Evolutionary conservation across 1,284 basidiomycete species (phyloP).

Genomic region (Mixia osmundae): DNA sequence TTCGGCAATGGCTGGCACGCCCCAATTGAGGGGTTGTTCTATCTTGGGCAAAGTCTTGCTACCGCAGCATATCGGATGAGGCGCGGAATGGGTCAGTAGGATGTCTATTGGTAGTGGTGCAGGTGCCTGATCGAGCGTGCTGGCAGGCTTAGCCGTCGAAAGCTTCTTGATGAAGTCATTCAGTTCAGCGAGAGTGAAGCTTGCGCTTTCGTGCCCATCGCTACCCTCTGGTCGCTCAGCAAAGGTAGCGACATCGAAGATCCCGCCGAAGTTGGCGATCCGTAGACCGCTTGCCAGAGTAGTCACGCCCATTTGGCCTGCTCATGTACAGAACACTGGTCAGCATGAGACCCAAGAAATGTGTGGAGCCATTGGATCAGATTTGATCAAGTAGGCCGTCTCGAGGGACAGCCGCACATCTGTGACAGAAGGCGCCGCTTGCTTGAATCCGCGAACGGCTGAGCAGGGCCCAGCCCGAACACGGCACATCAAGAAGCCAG

Average conservation of each 20-base stretch:
- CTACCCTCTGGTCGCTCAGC: constrained; percentile 10
- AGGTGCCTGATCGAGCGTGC: not conserved
- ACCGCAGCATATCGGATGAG: constrained; percentile 36
- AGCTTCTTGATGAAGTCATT: constrained; percentile 36
- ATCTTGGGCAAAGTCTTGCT: constrained; percentile 26
- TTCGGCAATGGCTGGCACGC: constrained; percentile 6
- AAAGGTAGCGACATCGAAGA: constrained; percentile 38
- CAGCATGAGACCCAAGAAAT: not conserved
- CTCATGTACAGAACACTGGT: not conserved
- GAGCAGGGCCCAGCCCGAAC: not conserved
- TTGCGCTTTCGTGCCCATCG: not conserved
- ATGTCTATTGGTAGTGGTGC: constrained; percentile 35
- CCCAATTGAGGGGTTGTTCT: not conserved
- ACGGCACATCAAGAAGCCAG: not conserved
- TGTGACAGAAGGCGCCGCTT: not conserved
- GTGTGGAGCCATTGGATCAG: not conserved
- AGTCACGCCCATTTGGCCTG: constrained; percentile 60
- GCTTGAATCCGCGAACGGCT: not conserved
- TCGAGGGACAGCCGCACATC: not conserved
- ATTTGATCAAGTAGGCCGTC: constrained; percentile 11
- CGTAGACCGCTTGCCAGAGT: constrained; percentile 61
- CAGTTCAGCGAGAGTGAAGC: not conserved
- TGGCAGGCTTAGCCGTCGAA: constrained; percentile 18
- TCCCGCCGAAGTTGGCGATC: constrained; percentile 62
- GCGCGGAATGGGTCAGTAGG: constrained; percentile 56